phyloP scores from a whole-genome alignment of 352 stramenopile genomes.

The Phytophthora nicotianae region DNA sequence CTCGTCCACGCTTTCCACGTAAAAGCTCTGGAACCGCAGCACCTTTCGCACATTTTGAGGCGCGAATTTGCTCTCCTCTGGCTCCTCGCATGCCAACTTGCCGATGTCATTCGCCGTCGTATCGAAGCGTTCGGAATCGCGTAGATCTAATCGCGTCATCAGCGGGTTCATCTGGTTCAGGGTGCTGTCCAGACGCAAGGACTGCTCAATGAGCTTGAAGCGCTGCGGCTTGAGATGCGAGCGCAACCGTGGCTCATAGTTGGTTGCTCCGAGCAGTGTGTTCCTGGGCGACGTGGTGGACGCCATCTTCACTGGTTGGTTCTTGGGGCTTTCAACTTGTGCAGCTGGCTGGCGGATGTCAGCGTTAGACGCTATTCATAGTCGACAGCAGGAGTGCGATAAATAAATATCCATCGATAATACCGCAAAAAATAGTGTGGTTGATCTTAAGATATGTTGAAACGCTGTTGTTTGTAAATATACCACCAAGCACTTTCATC shows the following conservation, averaged over 20 bases:
- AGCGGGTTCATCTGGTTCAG: slow-evolving; percentile 67
- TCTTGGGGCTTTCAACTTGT: slow-evolving; percentile 22
- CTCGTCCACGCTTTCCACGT: slow-evolving; percentile 84
- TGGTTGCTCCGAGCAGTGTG: slow-evolving; percentile 71
- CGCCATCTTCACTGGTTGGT: slow-evolving; percentile 38
- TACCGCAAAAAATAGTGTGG: slow-evolving; percentile 14
- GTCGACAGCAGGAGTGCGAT: slow-evolving; percentile 4
- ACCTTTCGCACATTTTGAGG: slow-evolving; percentile 82
- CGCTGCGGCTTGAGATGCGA: slow-evolving; percentile 80
- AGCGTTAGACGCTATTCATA: slow-evolving; percentile 31
- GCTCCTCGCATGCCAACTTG: slow-evolving; percentile 35
- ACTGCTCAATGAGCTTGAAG: slow-evolving; percentile 73
- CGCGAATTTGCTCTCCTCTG: slow-evolving; percentile 77
- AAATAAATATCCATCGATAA: background rate
- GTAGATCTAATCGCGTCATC: slow-evolving; percentile 61
- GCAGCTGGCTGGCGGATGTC: background rate
- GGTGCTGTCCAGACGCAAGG: slow-evolving; percentile 66
- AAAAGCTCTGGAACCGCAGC: slow-evolving; percentile 88
- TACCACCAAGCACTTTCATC: background rate
- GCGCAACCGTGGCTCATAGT: slow-evolving; percentile 70
- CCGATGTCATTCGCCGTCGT: slow-evolving; percentile 71
- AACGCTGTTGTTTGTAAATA: background rate
- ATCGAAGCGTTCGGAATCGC: slow-evolving; percentile 57
- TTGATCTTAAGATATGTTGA: background rate
- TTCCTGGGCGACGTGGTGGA: slow-evolving; percentile 65